phyloP scores from a whole-genome alignment of 2,329 filamentous ascomycete genomes.

The Alternaria rosae region DNA sequence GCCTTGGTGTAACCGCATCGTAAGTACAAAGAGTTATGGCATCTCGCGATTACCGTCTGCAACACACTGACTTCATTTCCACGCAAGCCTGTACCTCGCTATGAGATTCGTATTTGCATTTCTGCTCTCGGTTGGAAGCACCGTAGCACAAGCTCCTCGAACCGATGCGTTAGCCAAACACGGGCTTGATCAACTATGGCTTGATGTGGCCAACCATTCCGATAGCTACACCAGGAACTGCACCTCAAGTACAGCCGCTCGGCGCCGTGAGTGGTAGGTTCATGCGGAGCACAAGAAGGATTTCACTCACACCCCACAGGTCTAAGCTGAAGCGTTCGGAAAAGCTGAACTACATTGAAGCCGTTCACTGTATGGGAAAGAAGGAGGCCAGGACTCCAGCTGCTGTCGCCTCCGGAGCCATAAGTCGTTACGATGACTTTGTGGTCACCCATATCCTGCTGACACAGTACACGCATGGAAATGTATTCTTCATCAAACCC shows the following conservation, averaged over 20 bases:
- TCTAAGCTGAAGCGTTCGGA: conserved; percentile 11
- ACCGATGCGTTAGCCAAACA: conserved; percentile 3
- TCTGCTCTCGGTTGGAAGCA: not conserved
- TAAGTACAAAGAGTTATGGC: not conserved
- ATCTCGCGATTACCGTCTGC: not conserved
- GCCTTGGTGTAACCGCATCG: not conserved
- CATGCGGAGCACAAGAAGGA: not conserved
- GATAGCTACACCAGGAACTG: not conserved
- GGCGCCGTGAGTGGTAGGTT: not conserved
- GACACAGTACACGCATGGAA: conserved; percentile 38
- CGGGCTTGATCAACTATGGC: conserved; percentile 1
- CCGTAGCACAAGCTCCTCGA: not conserved
- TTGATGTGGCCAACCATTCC: not conserved
- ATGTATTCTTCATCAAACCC: conserved; percentile 17
- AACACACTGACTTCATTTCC: not conserved
- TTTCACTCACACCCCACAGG: not conserved
- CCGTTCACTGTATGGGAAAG: conserved; percentile 39
- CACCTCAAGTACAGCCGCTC: not conserved
- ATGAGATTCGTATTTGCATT: not conserved
- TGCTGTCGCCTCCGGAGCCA: conserved; percentile 34
- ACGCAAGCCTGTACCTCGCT: not conserved
- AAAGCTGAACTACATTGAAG: conserved; percentile 39
- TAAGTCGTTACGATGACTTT: conserved; percentile 43
- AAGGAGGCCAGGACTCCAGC: conserved; percentile 34
- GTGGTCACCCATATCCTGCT: conserved; percentile 41